Evolutionary conservation across 1,284 basidiomycete genomes (phyloP).

Genomic region (Caloboletus firmus): DNA sequence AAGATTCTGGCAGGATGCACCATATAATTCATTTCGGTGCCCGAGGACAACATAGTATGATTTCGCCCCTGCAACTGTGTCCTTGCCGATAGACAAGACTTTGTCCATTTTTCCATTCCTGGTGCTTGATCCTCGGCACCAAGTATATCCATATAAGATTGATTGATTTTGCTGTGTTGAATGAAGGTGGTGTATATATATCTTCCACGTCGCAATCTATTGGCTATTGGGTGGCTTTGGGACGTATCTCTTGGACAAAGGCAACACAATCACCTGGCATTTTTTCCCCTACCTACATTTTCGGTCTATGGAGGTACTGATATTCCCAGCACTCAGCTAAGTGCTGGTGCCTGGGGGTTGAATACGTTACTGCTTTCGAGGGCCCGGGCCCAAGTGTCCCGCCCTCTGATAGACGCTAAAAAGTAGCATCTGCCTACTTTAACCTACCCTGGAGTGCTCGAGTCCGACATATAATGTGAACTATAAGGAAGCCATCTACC

Average conservation of each 20-base stretch:
- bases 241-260: background rate
- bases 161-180: conserved; percentile 7
- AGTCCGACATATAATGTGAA: conserved; percentile 28
- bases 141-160: background rate
- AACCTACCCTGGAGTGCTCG: conserved; percentile 1
- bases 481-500: conserved; percentile 28
- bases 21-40: no score
- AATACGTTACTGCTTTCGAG: conserved; percentile 2
- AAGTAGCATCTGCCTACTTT: conserved; percentile 8
- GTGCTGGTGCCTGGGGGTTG: background rate
- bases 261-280: background rate
- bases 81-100: conserved; percentile 1
- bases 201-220: background rate
- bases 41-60: no score
- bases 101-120: background rate
- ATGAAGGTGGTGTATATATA: background rate
- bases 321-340: background rate
- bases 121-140: background rate
- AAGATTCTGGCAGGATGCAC: no score
- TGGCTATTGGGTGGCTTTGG: background rate
- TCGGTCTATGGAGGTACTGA: background rate
- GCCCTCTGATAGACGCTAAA: background rate
- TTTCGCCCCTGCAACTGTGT: background rate
- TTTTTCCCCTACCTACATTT: background rate
- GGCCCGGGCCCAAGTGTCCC: background rate